phyloP scores from a whole-genome alignment of 495 filamentous ascomycete species.

The Aspergillus heteromorphus region DNA sequence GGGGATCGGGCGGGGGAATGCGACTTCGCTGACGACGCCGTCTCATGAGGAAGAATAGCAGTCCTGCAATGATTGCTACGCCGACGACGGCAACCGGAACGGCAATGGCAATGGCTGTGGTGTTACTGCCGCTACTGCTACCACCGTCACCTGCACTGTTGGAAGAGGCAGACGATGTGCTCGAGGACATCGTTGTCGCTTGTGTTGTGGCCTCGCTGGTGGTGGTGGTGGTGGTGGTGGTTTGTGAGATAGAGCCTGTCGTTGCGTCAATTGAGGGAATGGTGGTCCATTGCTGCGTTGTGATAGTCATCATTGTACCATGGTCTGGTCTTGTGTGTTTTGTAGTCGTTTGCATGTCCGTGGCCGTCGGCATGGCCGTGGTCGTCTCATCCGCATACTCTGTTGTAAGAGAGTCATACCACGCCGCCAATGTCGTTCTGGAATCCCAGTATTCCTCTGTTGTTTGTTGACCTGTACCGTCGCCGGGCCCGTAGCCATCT shows the following conservation, averaged over 20 bases:
- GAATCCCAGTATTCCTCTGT: neutral
- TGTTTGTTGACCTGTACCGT: neutral
- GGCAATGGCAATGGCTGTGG: conserved; percentile 32
- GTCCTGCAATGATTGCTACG: conserved; percentile 17
- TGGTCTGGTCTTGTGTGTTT: neutral
- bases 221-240: neutral
- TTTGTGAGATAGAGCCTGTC: neutral
- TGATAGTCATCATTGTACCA: neutral
- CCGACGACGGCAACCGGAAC: conserved; percentile 33
- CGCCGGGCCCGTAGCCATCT: neutral
- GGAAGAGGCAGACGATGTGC: neutral
- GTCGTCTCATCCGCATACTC: neutral
- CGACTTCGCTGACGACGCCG: conserved; percentile 17
- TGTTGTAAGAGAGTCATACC: neutral
- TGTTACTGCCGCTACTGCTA: conserved; percentile 16
- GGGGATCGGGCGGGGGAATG: neutral
- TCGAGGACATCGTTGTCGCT: neutral
- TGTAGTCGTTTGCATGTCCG: neutral
- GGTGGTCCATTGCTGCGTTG: neutral
- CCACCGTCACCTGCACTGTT: neutral
- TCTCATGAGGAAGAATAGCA: conserved; percentile 25
- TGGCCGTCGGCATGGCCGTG: too few relatives aligned
- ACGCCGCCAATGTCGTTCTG: neutral
- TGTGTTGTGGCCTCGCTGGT: neutral
- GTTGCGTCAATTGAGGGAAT: conserved; percentile 1